A percentile compares a stretch with the other conserved stretches of the same genome.
These are phyloP conservation scores for Boletellus ananiceps DNA, from an alignment of 768 basidiomycete species.

Conservation along the genomic window DNA sequence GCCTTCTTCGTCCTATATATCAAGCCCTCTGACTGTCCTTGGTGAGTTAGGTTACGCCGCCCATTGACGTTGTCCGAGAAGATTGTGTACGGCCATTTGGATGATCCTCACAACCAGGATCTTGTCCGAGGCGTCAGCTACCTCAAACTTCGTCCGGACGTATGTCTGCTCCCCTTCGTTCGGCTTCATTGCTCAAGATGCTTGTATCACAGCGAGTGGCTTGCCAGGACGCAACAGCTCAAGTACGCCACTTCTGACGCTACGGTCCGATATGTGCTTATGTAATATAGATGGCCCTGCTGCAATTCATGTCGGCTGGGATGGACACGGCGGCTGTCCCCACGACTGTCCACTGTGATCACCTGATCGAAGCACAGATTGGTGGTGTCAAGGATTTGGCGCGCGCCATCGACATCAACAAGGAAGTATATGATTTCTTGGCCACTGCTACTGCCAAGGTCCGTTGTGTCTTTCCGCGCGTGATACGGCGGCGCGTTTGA, in stretches of 20 bases:
- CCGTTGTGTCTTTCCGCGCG: conserved; percentile 11
- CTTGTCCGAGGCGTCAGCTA: conserved; percentile 91
- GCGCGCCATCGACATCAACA: conserved; percentile 90
- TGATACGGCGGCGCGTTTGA: neutral
- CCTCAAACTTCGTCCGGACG: conserved; percentile 96
- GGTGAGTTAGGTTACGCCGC: conserved; percentile 63
- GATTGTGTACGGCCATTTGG: conserved; percentile 96
- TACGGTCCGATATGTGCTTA: conserved; percentile 19
- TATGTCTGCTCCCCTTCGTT: conserved; percentile 38
- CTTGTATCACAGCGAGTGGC: conserved; percentile 61
- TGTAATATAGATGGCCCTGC: conserved; percentile 84
- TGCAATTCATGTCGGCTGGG: conserved; percentile 99
- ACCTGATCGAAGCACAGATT: conserved; percentile 95
- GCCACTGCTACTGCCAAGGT: conserved; percentile 94
- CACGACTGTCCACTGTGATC: conserved; percentile 98
- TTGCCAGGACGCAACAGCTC: conserved; percentile 88
- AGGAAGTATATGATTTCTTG: conserved; percentile 99
- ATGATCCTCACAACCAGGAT: conserved; percentile 88
- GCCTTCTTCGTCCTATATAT: neutral
- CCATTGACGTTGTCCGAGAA: conserved; percentile 95
- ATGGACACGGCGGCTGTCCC: conserved; percentile 97
- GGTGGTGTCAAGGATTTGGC: conserved; percentile 92
- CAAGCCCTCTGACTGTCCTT: conserved; percentile 1
- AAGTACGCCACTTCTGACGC: conserved; percentile 42
- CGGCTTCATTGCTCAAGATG: neutral